These are phyloP conservation scores for Amphirosellinia nigrospora DNA, from an alignment of 495 filamentous ascomycete species.

Conservation along the genomic window DNA sequence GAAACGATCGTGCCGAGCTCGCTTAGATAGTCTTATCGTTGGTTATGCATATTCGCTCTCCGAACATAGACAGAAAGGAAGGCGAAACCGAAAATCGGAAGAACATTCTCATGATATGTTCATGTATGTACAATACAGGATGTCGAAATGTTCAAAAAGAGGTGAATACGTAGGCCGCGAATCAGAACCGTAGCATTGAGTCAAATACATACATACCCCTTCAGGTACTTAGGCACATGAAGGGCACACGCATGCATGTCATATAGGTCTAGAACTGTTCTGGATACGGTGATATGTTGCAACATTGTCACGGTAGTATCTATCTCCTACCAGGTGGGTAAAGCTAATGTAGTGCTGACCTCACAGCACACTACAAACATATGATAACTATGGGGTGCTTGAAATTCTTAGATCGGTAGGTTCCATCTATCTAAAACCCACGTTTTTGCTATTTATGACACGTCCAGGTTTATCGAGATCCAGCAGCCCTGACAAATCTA, in stretches of 20 bases:
- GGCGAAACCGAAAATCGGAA: not conserved
- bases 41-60: not conserved
- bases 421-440: not conserved
- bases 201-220: not conserved
- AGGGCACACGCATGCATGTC: not conserved
- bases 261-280: not conserved
- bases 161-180: not conserved
- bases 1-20: not conserved
- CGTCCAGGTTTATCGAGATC: not conserved
- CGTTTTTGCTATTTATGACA: not conserved
- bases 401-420: not conserved
- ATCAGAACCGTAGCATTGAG: not conserved
- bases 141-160: not conserved
- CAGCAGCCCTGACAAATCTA: not conserved
- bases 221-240: not conserved
- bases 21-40: not conserved
- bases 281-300: not conserved
- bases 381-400: not conserved
- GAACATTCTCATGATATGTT: not conserved
- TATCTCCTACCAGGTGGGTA: not conserved
- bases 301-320: not conserved
- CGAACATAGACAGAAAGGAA: not conserved
- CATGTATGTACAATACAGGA: not conserved
- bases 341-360: not conserved
- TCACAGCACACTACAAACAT: not conserved